phyloP scores from a whole-genome alignment of 192 early-diverging fungal species.

The Radiomyces spectabilis region DNA sequence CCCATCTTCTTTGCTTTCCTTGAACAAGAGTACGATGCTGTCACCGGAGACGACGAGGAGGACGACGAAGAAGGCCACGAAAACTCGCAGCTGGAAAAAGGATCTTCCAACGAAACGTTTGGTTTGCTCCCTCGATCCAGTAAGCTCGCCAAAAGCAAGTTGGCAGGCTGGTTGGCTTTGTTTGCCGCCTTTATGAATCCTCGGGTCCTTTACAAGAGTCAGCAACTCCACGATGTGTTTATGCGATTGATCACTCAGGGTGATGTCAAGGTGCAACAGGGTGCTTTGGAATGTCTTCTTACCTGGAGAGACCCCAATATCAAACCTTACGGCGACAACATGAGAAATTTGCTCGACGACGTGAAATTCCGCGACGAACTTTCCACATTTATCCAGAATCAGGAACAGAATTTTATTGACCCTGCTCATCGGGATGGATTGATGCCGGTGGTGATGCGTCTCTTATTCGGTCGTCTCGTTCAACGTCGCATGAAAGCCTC shows the following conservation, averaged over 20 bases:
- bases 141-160: constrained; percentile 14
- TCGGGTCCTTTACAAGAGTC: constrained; percentile 38
- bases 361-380: constrained; percentile 89
- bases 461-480: constrained; percentile 90
- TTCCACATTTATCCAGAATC: constrained; percentile 63
- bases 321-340: constrained; percentile 64
- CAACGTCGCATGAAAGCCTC: constrained; percentile 67
- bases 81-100: no score
- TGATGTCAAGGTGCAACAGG: constrained; percentile 69
- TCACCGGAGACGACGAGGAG: constrained; percentile 32
- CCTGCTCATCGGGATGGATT: constrained; percentile 58
- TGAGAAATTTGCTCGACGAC: constrained; percentile 75
- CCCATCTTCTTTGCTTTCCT: constrained; percentile 58
- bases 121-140: constrained; percentile 8
- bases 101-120: no score
- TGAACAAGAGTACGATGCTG: constrained; percentile 38
- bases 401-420: constrained; percentile 52
- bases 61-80: constrained; percentile 28
- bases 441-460: constrained; percentile 68
- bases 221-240: constrained; percentile 52
- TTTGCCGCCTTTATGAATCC: constrained; percentile 67
- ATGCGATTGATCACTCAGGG: constrained; percentile 73
- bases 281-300: constrained; percentile 78
- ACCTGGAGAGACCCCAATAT: constrained; percentile 72
- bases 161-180: constrained; percentile 46